Conservation (phyloP, 1,284 basidiomycete genomes). For the Volvariella volvacea region DNA sequence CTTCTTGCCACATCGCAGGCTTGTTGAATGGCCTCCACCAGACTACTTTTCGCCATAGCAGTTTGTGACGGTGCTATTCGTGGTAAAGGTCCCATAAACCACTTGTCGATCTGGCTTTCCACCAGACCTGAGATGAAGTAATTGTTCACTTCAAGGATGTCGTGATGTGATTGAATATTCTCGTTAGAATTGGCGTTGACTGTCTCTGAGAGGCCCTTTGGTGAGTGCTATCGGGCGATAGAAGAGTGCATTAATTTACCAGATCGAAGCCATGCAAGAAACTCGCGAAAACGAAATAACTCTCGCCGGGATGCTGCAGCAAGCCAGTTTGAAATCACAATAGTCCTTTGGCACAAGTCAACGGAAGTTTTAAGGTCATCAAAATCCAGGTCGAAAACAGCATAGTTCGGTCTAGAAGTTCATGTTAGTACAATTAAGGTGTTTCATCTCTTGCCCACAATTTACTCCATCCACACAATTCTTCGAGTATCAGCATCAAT, state of each 20-base stretch:
- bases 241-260: conserved; percentile 35
- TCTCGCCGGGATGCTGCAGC: conserved; percentile 59
- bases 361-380: conserved; percentile 47
- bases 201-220: conserved; percentile 20
- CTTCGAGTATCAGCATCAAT: conserved; percentile 65
- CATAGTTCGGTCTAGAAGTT: conserved; percentile 38
- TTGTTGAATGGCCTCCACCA: conserved; percentile 38
- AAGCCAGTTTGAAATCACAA: conserved; percentile 63
- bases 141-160: conserved; percentile 73
- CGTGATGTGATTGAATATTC: conserved; percentile 50
- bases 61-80: conserved; percentile 45
- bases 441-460: conserved; percentile 41
- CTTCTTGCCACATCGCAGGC: conserved; percentile 42
- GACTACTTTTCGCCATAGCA: conserved; percentile 38
- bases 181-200: conserved; percentile 38
- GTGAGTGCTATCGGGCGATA: background rate
- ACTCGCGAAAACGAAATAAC: conserved; percentile 65
- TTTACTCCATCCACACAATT: conserved; percentile 68
- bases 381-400: conserved; percentile 44
- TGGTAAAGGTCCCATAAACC: conserved; percentile 66
- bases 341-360: conserved; percentile 43
- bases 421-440: conserved; percentile 8
- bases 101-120: conserved; percentile 64
- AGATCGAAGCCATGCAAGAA: conserved; percentile 69
- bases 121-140: conserved; percentile 69